Base-by-base conservation (phyloP, 169 alveolate genomes). In the Eimeria falciformis region DNA sequence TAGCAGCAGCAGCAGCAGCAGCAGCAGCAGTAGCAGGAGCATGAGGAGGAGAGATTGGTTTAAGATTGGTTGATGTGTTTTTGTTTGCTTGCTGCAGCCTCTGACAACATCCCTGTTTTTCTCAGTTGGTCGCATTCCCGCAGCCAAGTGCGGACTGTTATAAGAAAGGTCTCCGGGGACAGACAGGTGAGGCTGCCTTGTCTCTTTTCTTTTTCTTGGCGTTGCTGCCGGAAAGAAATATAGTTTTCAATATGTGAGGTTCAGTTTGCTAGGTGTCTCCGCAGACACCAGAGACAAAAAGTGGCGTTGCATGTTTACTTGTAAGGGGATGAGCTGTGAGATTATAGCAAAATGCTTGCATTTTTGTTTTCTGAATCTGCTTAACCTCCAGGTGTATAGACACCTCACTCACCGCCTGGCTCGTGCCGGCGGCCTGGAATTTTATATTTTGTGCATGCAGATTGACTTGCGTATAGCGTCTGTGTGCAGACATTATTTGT, bases 11-110 rank as follows among this genome's bases (percentile, higher is more conserved):
- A 25, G 73, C 33, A 18, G 33, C 73, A 62, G 73, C 73, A 23
- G 27, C 73, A 62, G 73, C 73, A 62, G 73, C 73, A 62, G 33
- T 14, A 62, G 73, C 73, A 62, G 73, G 40, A 18, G 25, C 25
- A 23, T 3, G 2, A 62, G 73, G 40, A 5, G 33, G 73, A 62
- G 33, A 5, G 73, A n/a, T 62, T 3, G 0, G 73, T 2, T 9
- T n/a, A 7, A 33, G 21, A 5, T 3, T 62, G 21, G 11, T 62
- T 62, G 27, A n/a, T 62, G 75, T 62, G 75, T 12, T 3, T 4
- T 6, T 1, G n/a, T 29, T 1, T 29, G 1, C 7, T 25, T 33
- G 40, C 40, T 33, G 79, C 79, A 68, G 79, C 79, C 4, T 68
- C 79, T 3, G 79, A 27, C 21, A 68, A 68, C 79, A 5, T 29